A percentile compares a stretch with the other conserved stretches of the same genome.
Conservation (phyloP, 116 monocot species). For the Posidonia oceanica region DNA sequence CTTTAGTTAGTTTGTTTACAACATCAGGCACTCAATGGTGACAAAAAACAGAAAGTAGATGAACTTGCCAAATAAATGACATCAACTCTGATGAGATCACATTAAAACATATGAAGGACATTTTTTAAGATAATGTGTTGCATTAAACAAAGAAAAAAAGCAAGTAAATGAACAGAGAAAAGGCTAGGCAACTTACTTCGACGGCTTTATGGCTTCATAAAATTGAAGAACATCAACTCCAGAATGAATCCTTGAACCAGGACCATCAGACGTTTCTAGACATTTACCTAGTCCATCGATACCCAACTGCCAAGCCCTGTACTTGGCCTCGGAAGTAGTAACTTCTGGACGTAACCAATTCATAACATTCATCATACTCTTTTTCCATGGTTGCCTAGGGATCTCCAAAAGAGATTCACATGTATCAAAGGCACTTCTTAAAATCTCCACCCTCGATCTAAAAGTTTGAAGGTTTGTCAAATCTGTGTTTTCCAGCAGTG, state of each 20-base stretch:
- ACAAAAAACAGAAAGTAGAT: too few species aligned
- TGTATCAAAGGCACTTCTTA: conserved; percentile 55
- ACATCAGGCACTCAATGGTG: too few species aligned
- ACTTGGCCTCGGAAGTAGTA: conserved; percentile 56
- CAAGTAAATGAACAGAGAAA: neutral
- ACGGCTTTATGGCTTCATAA: conserved; percentile 88
- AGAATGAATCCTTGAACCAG: conserved; percentile 24
- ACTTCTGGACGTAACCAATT: conserved; percentile 84
- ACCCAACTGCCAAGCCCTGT: conserved; percentile 22
- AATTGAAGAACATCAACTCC: conserved; percentile 55
- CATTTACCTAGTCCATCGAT: conserved; percentile 1
- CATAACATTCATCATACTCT: conserved; percentile 44
- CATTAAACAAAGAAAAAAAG: neutral
- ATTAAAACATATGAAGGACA: too few species aligned
- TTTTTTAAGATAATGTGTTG: too few species aligned
- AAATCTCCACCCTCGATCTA: conserved; percentile 62
- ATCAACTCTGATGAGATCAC: neutral
- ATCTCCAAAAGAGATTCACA: conserved; percentile 60
- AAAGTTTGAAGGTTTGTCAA: conserved; percentile 22
- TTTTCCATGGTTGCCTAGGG: conserved; percentile 75
- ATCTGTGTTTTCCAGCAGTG: conserved; percentile 23
- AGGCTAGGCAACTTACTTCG: conserved; percentile 35
- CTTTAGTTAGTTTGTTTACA: too few species aligned
- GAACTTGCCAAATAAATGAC: neutral
- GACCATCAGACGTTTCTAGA: conserved; percentile 10